Evolutionary conservation across 2,329 filamentous ascomycete genomes (phyloP).

Genomic region (Aspergillus awamori): DNA sequence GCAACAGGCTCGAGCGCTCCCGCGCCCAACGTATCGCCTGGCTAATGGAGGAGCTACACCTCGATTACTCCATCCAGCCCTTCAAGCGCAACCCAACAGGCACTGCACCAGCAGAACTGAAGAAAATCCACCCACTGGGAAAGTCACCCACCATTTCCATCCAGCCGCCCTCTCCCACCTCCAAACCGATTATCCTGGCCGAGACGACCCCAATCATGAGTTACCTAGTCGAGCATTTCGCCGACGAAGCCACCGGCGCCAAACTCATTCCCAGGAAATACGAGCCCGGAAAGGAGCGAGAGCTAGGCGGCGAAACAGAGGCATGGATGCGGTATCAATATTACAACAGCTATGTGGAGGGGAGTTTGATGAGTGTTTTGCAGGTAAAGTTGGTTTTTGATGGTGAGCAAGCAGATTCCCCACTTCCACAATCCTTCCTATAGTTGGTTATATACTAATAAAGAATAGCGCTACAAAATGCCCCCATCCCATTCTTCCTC

Average conservation of each 20-base stretch:
- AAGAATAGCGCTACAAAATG: slow-evolving; percentile 48
- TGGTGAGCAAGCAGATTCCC: slow-evolving; percentile 39
- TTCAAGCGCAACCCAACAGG: slow-evolving; percentile 69
- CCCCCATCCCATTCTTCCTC: slow-evolving; percentile 69
- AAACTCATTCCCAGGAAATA: slow-evolving; percentile 56
- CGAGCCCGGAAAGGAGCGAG: slow-evolving; percentile 54
- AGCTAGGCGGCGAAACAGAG: slow-evolving; percentile 61
- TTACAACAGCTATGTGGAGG: slow-evolving; percentile 82
- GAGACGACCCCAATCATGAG: slow-evolving; percentile 82
- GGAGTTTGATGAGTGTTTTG: slow-evolving; percentile 74
- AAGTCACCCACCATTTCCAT: slow-evolving; percentile 81
- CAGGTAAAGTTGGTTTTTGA: slow-evolving; percentile 66
- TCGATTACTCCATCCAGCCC: slow-evolving; percentile 77
- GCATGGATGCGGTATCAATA: slow-evolving; percentile 65
- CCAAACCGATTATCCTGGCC: slow-evolving; percentile 65
- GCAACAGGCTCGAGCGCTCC: slow-evolving; percentile 74
- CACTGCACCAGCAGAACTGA: slow-evolving; percentile 73
- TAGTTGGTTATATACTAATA: not conserved
- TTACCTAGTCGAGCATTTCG: slow-evolving; percentile 74
- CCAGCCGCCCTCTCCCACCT: slow-evolving; percentile 45
- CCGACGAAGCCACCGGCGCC: slow-evolving; percentile 29
- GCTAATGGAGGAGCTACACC: slow-evolving; percentile 79
- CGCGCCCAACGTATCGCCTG: slow-evolving; percentile 81
- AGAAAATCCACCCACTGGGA: slow-evolving; percentile 78
- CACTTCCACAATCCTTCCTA: too few species aligned